phyloP scores from a whole-genome alignment of 306 rosid genomes.

The Gynostemma pentaphyllum region DNA sequence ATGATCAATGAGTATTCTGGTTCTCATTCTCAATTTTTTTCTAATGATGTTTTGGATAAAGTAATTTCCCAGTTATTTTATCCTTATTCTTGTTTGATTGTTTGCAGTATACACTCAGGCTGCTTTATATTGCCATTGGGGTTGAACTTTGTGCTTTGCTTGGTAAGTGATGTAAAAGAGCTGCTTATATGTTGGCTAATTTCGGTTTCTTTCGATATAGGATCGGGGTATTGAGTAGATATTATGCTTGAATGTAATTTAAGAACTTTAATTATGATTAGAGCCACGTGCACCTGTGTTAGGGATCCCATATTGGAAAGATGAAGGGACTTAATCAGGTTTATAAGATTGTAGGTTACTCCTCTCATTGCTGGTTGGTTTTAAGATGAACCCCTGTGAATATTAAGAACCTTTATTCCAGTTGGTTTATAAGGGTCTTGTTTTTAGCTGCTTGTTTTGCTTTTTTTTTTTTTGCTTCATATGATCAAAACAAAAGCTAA shows the following conservation, averaged over 20 bases:
- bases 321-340: too few species aligned
- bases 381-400: too few species aligned
- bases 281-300: neutral
- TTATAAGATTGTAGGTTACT: too few species aligned
- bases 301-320: too few species aligned
- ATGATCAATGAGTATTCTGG: constrained; percentile 42
- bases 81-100: neutral
- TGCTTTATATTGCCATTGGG: constrained; percentile 39
- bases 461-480: too few species aligned
- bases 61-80: neutral
- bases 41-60: neutral
- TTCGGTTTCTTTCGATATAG: too few species aligned
- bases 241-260: neutral
- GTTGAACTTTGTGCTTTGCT: constrained; percentile 52
- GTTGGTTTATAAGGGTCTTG: too few species aligned
- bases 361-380: too few species aligned
- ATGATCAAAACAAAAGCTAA: too few species aligned
- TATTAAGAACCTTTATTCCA: too few species aligned
- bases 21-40: constrained; percentile 7
- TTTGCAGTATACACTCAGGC: constrained; percentile 45
- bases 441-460: neutral
- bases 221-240: neutral
- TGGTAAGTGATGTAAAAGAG: constrained; percentile 25
- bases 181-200: neutral
- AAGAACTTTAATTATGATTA: neutral